Evolutionary conservation across 192 early-diverging fungal species (phyloP), one percentile per base, ranked within the genome.

Genomic region (Pilobolus umbonatus): DNA sequence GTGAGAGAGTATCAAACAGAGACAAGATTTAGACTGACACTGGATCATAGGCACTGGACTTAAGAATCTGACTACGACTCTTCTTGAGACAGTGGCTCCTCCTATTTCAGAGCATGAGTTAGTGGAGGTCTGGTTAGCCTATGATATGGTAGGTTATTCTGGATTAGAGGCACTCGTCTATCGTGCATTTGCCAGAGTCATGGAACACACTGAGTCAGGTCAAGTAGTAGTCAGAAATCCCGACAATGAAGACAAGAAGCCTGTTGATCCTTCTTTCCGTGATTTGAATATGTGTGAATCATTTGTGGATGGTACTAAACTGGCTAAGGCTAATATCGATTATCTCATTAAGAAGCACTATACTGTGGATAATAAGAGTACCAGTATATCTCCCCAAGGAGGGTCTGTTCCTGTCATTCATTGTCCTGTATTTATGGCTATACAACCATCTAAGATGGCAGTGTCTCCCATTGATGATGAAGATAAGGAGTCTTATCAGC

Each of bases 281-380:
- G 74, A 80, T 34, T 58, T 83, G 59, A 83, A 83, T 59, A 65
- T 80, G 47, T 83, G 81, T 61, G 81, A 83, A 21, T 78, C 76
- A 3, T 55, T 76, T 17, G 70, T 72, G 28, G 76, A 83, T 40
- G 81, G 76, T 12, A 60, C 73, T n/a, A 78, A 78, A 43, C 36
- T 83, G 4, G 75, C 78, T 15, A 83, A 76, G 75, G 81, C 81
- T 19, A 83, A 77, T 35, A 76, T 83, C 44, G 81, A 83, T 52
- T 70, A 83, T 42, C 54, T 75, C 45, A 62, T 78, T 55, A 80
- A 83, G 58, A 56, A 70, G 17, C 72, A 83, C 24, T 75, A 71
- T 38, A 70, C 61, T 5, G 26, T 67, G 26, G 60, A 50, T 21
- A 69, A 15, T 48, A 7, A 42, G 22, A 55, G 51, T 39, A 71